Conservation (phyloP, 148 eudicot species). For the Vaccinium myrtillus region DNA sequence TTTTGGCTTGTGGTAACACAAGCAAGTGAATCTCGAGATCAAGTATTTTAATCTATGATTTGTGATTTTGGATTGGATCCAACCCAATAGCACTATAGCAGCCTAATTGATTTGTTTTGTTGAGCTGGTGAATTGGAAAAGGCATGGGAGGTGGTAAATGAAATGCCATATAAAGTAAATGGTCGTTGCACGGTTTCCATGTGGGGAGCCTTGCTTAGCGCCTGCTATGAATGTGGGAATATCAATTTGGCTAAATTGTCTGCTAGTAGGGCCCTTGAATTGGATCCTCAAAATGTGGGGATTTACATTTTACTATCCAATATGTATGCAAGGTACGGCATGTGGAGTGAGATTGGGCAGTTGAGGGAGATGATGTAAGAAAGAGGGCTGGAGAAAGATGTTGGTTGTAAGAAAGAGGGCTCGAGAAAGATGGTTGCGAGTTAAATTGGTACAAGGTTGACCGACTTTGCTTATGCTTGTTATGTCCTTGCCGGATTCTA, state of each 20-base stretch:
- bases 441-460: background rate
- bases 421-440: constrained; percentile 37
- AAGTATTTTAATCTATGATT: constrained; percentile 57
- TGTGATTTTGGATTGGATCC: constrained; percentile 43
- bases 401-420: constrained; percentile 40
- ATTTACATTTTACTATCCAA: constrained; percentile 55
- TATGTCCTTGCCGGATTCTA: too few relatives aligned
- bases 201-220: constrained; percentile 71
- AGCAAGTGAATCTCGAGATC: constrained; percentile 60
- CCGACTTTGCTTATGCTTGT: background rate
- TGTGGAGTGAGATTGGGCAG: too few relatives aligned
- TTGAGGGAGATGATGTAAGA: too few relatives aligned
- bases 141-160: constrained; percentile 51
- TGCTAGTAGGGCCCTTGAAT: constrained; percentile 59
- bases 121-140: constrained; percentile 71
- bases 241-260: constrained; percentile 31
- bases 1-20: constrained; percentile 66
- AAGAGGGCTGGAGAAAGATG: constrained; percentile 38
- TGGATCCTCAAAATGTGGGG: constrained; percentile 63
- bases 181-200: constrained; percentile 33
- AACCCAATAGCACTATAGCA: constrained; percentile 59
- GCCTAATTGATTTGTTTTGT: constrained; percentile 23
- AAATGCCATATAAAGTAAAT: constrained; percentile 33
- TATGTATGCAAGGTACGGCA: constrained; percentile 22
- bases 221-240: constrained; percentile 53